Percentiles rank a stretch among this genome's conserved stretches.
Evolutionary conservation across 306 rosid species (phyloP).

Genomic region (Malus orientalis): DNA sequence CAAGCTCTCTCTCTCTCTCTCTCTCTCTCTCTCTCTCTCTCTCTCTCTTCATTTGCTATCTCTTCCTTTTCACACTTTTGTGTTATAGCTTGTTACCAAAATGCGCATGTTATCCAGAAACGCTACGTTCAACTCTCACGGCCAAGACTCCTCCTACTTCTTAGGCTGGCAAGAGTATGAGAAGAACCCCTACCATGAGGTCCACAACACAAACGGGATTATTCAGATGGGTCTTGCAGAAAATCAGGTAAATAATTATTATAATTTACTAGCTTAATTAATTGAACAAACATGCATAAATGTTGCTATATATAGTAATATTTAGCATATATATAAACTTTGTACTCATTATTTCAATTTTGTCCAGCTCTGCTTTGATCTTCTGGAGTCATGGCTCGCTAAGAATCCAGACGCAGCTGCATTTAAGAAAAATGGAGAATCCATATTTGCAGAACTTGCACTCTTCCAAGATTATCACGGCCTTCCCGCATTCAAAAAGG

Average conservation of each 20-base stretch:
- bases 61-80: background rate
- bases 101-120: conserved; percentile 64
- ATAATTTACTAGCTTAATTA: background rate
- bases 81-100: background rate
- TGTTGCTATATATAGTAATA: background rate
- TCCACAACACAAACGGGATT: conserved; percentile 69
- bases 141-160: conserved; percentile 97
- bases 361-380: conserved; percentile 77
- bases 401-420: conserved; percentile 70
- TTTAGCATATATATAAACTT: background rate
- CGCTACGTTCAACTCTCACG: conserved; percentile 81
- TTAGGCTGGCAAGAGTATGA: conserved; percentile 91
- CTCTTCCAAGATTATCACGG: conserved; percentile 96
- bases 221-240: conserved; percentile 99
- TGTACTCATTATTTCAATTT: background rate
- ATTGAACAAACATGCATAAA: background rate
- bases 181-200: conserved; percentile 64
- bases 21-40: background rate
- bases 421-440: conserved; percentile 65
- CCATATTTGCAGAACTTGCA: conserved; percentile 82
- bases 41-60: background rate
- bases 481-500: conserved; percentile 71
- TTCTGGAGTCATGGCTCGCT: conserved; percentile 67
- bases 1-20: background rate
- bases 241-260: conserved; percentile 52